A percentile compares a stretch with the other conserved stretches of the same genome.
Conservation (phyloP, 768 basidiomycete genomes). For the Boletus sp. region DNA sequence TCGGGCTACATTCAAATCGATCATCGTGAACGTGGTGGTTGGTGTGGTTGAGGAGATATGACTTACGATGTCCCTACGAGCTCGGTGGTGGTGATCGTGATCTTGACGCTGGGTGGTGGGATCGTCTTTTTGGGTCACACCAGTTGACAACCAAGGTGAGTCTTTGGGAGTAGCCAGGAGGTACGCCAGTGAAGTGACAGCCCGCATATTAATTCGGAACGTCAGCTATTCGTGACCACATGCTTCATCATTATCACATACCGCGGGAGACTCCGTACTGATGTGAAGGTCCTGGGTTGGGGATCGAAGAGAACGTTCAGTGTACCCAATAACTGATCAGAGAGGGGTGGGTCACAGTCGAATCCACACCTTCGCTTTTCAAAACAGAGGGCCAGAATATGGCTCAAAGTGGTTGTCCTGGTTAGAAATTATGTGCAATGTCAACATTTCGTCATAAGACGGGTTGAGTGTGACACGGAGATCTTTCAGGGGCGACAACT, state of each 20-base stretch:
- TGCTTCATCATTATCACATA: not conserved
- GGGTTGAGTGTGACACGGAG: not conserved
- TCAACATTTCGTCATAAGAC: conserved; percentile 2
- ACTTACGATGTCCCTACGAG: not conserved
- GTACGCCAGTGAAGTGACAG: not conserved
- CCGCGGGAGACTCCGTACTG: not conserved
- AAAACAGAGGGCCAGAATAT: conserved; percentile 3
- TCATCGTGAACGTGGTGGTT: not conserved
- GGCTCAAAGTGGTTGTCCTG: not conserved
- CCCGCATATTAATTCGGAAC: not conserved
- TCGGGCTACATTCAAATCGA: not conserved
- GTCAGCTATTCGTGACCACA: not conserved
- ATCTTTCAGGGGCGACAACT: not conserved
- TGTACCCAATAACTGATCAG: conserved; percentile 7
- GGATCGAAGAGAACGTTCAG: conserved; percentile 10
- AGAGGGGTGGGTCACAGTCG: too few relatives aligned
- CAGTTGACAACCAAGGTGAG: not conserved
- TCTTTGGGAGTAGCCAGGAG: not conserved
- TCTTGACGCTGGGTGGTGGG: not conserved
- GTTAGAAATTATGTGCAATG: not conserved
- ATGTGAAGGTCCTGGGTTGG: conserved; percentile 6
- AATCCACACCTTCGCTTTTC: not conserved
- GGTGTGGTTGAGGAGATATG: too few relatives aligned
- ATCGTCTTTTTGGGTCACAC: not conserved
- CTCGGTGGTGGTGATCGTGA: not conserved